A percentile compares a stretch with the other conserved stretches of the same genome.
Conservation (phyloP, 768 basidiomycete genomes). For the Neoboletus magnificus region DNA sequence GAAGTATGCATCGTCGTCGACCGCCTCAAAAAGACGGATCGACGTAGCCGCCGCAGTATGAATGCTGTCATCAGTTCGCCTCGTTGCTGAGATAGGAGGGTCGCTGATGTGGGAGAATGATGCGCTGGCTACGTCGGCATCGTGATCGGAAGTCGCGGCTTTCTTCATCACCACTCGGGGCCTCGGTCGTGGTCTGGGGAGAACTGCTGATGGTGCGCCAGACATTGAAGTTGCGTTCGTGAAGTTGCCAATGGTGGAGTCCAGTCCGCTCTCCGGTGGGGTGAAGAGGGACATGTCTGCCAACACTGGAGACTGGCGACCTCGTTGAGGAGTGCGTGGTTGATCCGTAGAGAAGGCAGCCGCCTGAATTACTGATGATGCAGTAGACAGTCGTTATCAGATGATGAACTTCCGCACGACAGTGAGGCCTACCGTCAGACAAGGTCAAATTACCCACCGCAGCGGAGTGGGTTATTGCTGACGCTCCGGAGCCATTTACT, state of each 20-base stretch:
- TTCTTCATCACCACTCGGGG: conserved; percentile 30
- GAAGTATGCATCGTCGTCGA: conserved; percentile 22
- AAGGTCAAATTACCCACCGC: neutral
- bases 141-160: neutral
- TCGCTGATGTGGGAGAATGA: conserved; percentile 25
- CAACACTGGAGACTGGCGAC: neutral
- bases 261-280: conserved; percentile 8
- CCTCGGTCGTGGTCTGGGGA: conserved; percentile 27
- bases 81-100: conserved; percentile 7
- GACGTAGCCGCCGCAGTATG: conserved; percentile 12
- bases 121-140: neutral
- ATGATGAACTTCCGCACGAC: neutral
- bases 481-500: neutral
- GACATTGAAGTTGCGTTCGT: conserved; percentile 11
- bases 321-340: conserved; percentile 14
- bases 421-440: conserved; percentile 8
- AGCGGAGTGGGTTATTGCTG: neutral
- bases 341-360: conserved; percentile 12
- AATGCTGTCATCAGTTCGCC: conserved; percentile 21
- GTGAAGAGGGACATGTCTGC: conserved; percentile 28
- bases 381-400: neutral
- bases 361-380: conserved; percentile 22
- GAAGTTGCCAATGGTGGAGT: conserved; percentile 14
- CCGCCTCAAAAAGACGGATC: conserved; percentile 3
- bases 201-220: neutral